Conservation (phyloP, 805 yeast genomes). For the Saccharomycopsis javanensis region DNA sequence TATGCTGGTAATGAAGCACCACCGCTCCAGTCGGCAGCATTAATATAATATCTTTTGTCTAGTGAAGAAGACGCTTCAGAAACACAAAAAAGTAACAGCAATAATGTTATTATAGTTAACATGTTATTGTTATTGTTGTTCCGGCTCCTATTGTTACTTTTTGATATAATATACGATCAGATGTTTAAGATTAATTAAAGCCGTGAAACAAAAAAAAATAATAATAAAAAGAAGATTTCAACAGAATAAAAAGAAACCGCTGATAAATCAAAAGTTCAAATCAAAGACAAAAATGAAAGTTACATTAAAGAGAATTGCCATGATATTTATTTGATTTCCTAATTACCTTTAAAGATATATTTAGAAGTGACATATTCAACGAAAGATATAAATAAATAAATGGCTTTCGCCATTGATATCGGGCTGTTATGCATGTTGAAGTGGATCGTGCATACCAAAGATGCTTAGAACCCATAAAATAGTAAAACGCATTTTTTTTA, state of each 20-base stretch:
- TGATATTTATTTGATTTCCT: background rate
- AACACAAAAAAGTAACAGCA: background rate
- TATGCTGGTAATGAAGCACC: slow-evolving; percentile 17
- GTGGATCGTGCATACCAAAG: background rate
- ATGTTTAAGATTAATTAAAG: too few relatives aligned
- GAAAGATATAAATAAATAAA: background rate
- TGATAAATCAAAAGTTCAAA: background rate
- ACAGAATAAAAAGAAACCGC: background rate
- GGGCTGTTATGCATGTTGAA: background rate
- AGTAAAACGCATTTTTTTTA: background rate
- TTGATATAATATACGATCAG: too few relatives aligned
- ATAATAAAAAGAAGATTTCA: background rate
- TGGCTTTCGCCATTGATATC: background rate
- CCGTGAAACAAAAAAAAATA: background rate
- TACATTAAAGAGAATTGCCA: background rate
- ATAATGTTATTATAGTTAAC: background rate
- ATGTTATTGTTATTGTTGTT: background rate
- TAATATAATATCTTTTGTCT: slow-evolving; percentile 16
- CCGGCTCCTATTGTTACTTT: background rate
- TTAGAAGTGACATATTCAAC: background rate
- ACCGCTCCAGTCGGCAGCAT: slow-evolving; percentile 16
- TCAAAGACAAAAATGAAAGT: background rate
- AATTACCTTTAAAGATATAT: background rate
- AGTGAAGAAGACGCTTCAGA: background rate
- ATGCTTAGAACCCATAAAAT: background rate